phyloP scores from a whole-genome alignment of 495 filamentous ascomycete genomes.

The Lophiostoma macrostomum region DNA sequence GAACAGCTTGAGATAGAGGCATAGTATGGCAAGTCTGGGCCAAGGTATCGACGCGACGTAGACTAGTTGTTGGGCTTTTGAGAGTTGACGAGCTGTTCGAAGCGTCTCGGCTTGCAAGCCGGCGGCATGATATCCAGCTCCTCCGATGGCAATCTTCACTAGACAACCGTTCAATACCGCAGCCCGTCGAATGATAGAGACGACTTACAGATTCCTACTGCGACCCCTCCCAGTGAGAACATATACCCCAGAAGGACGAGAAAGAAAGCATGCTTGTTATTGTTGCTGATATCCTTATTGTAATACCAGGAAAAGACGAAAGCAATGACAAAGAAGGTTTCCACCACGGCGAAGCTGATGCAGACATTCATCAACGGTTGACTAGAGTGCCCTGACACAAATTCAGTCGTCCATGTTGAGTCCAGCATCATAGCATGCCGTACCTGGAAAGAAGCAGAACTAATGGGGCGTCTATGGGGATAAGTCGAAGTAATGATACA shows the following conservation, averaged over 20 bases:
- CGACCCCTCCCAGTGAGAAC: constrained; percentile 13
- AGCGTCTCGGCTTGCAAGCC: neutral
- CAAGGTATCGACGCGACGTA: constrained; percentile 19
- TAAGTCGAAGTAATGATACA: too few relatives aligned
- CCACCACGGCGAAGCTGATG: constrained; percentile 22
- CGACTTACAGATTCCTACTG: constrained; percentile 12
- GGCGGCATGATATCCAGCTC: constrained; percentile 14
- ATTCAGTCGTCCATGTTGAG: neutral
- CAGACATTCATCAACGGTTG: constrained; percentile 18
- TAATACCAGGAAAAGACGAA: constrained; percentile 24
- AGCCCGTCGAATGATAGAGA: neutral
- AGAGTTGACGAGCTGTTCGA: constrained; percentile 7
- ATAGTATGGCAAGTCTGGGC: constrained; percentile 23
- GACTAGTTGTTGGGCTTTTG: constrained; percentile 20
- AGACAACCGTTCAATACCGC: neutral
- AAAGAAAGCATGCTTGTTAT: constrained; percentile 1
- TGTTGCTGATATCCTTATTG: constrained; percentile 11
- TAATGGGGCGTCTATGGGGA: neutral
- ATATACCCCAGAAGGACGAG: constrained; percentile 13
- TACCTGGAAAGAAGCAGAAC: neutral
- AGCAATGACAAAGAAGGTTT: constrained; percentile 22
- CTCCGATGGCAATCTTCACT: constrained; percentile 21
- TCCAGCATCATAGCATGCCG: neutral
- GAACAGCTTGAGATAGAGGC: constrained; percentile 23
- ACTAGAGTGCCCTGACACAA: constrained; percentile 2